Evolutionary conservation across 495 filamentous ascomycete genomes (phyloP), one percentile per base, ranked within the genome.

Genomic region (Sabuloglossum arenarium): DNA sequence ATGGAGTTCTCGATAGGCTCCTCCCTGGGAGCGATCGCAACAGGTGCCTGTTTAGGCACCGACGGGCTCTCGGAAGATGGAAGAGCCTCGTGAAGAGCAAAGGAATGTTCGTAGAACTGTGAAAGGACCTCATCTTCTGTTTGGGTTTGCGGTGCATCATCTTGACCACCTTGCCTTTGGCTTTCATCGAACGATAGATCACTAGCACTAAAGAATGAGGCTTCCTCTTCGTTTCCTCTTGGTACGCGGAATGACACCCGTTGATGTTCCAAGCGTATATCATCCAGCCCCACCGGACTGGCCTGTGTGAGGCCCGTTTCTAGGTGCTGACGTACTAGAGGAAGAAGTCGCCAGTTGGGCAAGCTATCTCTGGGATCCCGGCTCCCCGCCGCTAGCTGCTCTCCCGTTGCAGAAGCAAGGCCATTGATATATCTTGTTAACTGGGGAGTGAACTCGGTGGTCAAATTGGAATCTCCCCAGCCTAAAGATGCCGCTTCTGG

Each of bases 71-170:
- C 72, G 8, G 77, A 78, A 5, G 76, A 76, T 0, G 68, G 58
- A 6, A 76, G 59, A 30, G 74, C 67, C 58, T 82, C 73, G 59
- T 88, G 79, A 4, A 81, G 61, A 6, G 76, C 75, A 32, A 87
- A 73, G 0, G 85, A 88, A 62, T 85, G 79, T 58, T 86, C 76
- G 62, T 86, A 85, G 62, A 87, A 87, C 58, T 79, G 75, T 5
- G 79, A 73, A 11, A 77, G 65, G 6, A 66, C 56, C 5, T 73
- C 69, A 54, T 73, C 71, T 37, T 61, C 57, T 0, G 37, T 51
- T 19, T 51, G 47, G 49, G 55, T 1, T 32, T 11, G 14, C 39
- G 53, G 27, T 19, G 6, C 12, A 67, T 43, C 67, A 9, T 70
- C 64, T 14, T 67, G 56, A 28, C 32, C 58, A 10, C 54, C 61